Evolutionary conservation across 768 basidiomycete species (phyloP), one percentile per base, ranked within the genome.

Genomic region (Leccinellum albellum): DNA sequence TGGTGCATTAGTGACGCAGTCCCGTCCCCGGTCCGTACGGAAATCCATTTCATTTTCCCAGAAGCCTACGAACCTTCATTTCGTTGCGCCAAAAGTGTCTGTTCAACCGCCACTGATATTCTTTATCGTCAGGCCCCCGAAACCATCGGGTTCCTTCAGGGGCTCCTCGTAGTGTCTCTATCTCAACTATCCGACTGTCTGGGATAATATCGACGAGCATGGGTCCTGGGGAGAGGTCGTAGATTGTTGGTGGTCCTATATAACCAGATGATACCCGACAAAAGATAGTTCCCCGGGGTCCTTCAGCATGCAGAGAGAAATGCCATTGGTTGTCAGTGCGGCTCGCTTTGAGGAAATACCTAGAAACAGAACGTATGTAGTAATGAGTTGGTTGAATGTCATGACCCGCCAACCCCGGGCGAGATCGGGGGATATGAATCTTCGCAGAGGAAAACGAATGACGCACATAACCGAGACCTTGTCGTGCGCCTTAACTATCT

Each of bases 401-500:
- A 44, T 45, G 44, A 45, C 23, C 23, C 48, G 23, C 32, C 32
- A 26, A 28, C 20, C 23, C 3, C 60, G n/a, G 33, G n/a, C 21
- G 42, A 20, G 44, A 53, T 37, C 17, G 13, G 28, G 57, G 14
- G 29, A 37, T n/a, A 35, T 10, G 17, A 20, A 45, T 20, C 44
- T 23, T 45, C 14, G 35, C 7, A 37, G 35, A 37, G 17, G 35
- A 35, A 6, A 24, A 53, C 13, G 3, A 49, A 24, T 23, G 6
- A 59, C 68, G 44, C 51, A 70, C 69, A 58, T 40, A n/a, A 26
- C 32, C 0, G 64, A 68, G 20, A 44, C 32, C 42, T 60, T 69
- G 35, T 70, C 70, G 29, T 64, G 62, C 2, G 64, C 70, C 50
- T 61, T 70, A 23, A 70, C 20, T 47, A 70, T 29, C 51, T 54